Evolutionary conservation across 176 grass and related monocot genomes (phyloP), one percentile per base, ranked within the genome.

Genomic region (Neostapfia colusana): DNA sequence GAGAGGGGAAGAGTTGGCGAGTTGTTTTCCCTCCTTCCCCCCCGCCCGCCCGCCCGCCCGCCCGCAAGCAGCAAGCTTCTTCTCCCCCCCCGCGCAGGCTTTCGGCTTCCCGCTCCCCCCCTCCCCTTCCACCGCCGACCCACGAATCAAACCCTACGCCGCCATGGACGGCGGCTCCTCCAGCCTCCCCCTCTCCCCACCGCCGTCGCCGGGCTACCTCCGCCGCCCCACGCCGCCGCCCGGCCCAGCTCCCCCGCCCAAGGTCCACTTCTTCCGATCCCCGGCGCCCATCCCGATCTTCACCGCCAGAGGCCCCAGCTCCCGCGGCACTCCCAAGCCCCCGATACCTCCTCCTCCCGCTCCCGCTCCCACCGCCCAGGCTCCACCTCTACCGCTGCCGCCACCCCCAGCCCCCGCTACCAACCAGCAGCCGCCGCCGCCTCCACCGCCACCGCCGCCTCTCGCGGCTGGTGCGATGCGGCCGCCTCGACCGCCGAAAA

Each of bases 1-100:
- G 57, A 83, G 17, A 26, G 72, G n/a, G 4, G 68, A 10, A 16
- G 82, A 84, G 86, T 85, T 85, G 68, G 7, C 16, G 82, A 84
- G 86, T 85, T 85, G 83, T 83, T 91, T 91, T 74, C 81, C 84
- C 84, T 87, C 84, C 75, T 67, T 55, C 15, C n/a, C 49, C 2
- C 31, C 31, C 31, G 31, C 67, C 15, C 56, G 55, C 55, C 54
- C 49, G 31, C 31, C 31, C 31, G 31, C 67, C 15, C 56, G 55
- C 55, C 54, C 17, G 8, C 73, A 46, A 36, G 41, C 41, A 10
- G 8, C 73, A 35, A 23, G 41, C 41, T 86, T 69, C 63, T 16
- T 48, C 14, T 78, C 74, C 81, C 70, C 71, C 62, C 63, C 41
- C 83, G n/a, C n/a, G n/a, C n/a, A n/a, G n/a, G n/a, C 41, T 67